These are phyloP conservation scores for Torrubiellomyces zombiae DNA, from an alignment of 2,329 filamentous ascomycete genomes.

Conservation along the genomic window DNA sequence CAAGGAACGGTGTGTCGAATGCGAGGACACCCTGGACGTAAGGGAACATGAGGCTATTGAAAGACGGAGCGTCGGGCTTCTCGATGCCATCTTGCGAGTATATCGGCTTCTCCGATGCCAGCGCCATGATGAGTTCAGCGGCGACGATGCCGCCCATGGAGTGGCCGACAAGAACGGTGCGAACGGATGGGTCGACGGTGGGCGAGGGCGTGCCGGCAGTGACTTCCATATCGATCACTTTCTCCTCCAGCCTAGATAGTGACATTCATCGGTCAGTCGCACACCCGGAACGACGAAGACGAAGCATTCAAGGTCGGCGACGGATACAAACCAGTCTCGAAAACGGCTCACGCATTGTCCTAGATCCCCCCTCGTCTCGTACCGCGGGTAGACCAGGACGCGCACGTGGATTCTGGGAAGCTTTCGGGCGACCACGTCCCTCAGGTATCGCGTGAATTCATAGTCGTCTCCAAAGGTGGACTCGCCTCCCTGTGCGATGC, in stretches of 20 bases:
- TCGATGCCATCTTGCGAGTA: conserved; percentile 26
- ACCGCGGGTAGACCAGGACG: conserved; percentile 60
- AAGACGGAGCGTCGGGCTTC: conserved; percentile 16
- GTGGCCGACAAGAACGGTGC: conserved; percentile 68
- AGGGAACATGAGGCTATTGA: conserved; percentile 71
- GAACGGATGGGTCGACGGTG: conserved; percentile 72
- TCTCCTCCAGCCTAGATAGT: conserved; percentile 57
- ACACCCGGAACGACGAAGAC: not conserved
- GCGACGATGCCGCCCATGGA: conserved; percentile 91
- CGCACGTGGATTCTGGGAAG: conserved; percentile 54
- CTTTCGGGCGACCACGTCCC: conserved; percentile 42
- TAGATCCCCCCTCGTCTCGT: conserved; percentile 67
- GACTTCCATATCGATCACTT: conserved; percentile 89
- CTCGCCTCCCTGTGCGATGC: conserved; percentile 44
- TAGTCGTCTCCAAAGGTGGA: conserved; percentile 53
- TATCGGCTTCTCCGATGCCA: conserved; percentile 41
- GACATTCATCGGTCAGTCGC: no score
- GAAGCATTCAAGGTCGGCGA: not conserved
- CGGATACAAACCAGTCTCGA: conserved; percentile 47
- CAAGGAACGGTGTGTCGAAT: conserved; percentile 86
- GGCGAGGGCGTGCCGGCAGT: conserved; percentile 63
- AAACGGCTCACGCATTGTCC: conserved; percentile 54
- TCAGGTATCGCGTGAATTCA: conserved; percentile 56
- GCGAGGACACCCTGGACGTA: conserved; percentile 80
- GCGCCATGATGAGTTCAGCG: conserved; percentile 66